Conservation (phyloP, 495 filamentous ascomycete genomes). For the Aspergillus mulundensis region DNA sequence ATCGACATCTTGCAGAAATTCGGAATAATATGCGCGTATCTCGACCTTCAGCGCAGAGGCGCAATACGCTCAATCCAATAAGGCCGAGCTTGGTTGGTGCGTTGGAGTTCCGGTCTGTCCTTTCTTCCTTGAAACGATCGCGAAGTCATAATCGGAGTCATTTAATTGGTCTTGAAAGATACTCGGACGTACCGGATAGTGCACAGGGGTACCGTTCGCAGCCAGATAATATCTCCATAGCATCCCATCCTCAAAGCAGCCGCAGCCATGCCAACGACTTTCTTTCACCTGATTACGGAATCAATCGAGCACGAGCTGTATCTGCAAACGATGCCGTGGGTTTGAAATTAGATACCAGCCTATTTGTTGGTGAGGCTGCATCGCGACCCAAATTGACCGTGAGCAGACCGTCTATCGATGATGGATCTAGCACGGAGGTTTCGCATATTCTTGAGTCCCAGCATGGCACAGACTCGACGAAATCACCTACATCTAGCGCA, state of each 20-base stretch:
- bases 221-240: slow-evolving; percentile 43
- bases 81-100: slow-evolving; percentile 90
- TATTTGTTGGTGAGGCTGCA: slow-evolving; percentile 16
- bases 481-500: slow-evolving; percentile 40
- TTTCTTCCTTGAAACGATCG: slow-evolving; percentile 75
- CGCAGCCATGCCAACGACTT: slow-evolving; percentile 23
- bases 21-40: slow-evolving; percentile 88
- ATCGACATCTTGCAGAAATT: slow-evolving; percentile 74
- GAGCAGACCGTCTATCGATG: slow-evolving; percentile 32
- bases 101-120: slow-evolving; percentile 86
- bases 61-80: slow-evolving; percentile 76
- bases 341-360: slow-evolving; percentile 37
- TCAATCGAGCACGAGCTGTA: slow-evolving; percentile 52
- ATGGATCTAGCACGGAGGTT: not conserved
- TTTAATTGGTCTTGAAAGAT: slow-evolving; percentile 64
- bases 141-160: slow-evolving; percentile 62
- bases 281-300: slow-evolving; percentile 30
- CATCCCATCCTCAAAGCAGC: slow-evolving; percentile 42
- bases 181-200: slow-evolving; percentile 61
- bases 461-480: slow-evolving; percentile 15
- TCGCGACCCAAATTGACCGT: slow-evolving; percentile 27
- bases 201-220: slow-evolving; percentile 35
- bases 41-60: slow-evolving; percentile 61
- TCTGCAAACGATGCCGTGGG: slow-evolving; percentile 60
- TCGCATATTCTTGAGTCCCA: slow-evolving; percentile 20